Evolutionary conservation across 1,139 yeast species (phyloP), one percentile per base, ranked within the genome.

Genomic region (Hansenula sp.): DNA sequence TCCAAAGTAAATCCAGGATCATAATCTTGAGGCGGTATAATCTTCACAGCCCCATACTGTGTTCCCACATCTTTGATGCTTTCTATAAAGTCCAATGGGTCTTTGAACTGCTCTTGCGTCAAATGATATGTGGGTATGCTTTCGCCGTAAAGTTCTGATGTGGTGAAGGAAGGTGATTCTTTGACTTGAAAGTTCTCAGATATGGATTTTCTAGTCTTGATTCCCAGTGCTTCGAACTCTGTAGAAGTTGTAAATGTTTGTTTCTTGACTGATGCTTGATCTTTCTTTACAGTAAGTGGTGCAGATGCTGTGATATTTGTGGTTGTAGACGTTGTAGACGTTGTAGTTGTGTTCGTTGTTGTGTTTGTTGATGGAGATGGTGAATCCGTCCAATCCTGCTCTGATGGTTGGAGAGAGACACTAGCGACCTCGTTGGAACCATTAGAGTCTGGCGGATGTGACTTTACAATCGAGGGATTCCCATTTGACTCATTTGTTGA

Each of bases 11-110:
- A 74, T 41, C 55, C 61, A 15, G 67, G 68, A 36, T 55, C 53
- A 71, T 74, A 71, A 18, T 56, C 47, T 0, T 33, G 9, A 11
- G 57, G 59, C 17, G 61, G 58, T 13, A 50, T 41, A 18, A 89
- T 65, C 59, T 86, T 88, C 27, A 87, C 71, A n/a, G 91, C 93
- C 1, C 96, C 96, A 57, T 70, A 74, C 39, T 67, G 57, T 43
- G 61, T 60, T 1, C 89, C 91, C 8, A 67, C 48, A 5, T 65
- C 67, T 21, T 61, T 59, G 24, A 77, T 58, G 21, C 72, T 65
- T 48, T 79, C 83, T 39, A 82, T 70, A 47, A 77, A 74, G 30
- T 57, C 59, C 15, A 77, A 64, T 7, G 81, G 80, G 58, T 81
- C 84, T 19, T 66, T 59, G 46, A 72, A 70, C 47, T 75, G 76